A percentile compares a stretch with the other conserved stretches of the same genome.
phyloP scores from a whole-genome alignment of 805 yeast genomes.

The Yamadazyma kitorensis region DNA sequence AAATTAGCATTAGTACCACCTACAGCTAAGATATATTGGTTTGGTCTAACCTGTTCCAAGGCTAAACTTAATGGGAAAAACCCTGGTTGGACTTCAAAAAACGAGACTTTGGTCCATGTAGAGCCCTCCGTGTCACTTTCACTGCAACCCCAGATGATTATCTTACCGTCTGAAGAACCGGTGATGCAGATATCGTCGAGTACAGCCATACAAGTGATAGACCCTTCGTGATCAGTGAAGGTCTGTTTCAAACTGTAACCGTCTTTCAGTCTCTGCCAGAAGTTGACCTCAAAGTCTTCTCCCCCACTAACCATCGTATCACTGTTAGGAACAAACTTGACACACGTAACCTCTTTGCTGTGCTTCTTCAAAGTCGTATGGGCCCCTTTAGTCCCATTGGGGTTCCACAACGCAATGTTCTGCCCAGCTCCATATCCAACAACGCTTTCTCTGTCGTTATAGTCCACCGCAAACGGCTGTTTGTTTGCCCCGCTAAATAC shows the following conservation, averaged over 20 bases:
- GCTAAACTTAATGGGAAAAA: slow-evolving; percentile 41
- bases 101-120: slow-evolving; percentile 25
- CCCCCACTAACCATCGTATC: slow-evolving; percentile 55
- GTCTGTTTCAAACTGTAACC: slow-evolving; percentile 29
- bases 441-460: slow-evolving; percentile 29
- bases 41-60: slow-evolving; percentile 26
- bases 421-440: slow-evolving; percentile 74
- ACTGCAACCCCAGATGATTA: slow-evolving; percentile 50
- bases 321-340: slow-evolving; percentile 47
- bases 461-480: slow-evolving; percentile 60
- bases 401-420: slow-evolving; percentile 65
- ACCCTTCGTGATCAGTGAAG: slow-evolving; percentile 41
- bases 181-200: slow-evolving; percentile 43
- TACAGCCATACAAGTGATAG: slow-evolving; percentile 56
- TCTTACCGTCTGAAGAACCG: slow-evolving; percentile 63
- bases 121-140: slow-evolving; percentile 11
- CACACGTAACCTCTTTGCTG: slow-evolving; percentile 61
- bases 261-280: slow-evolving; percentile 48
- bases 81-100: slow-evolving; percentile 39
- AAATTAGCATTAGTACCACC: slow-evolving; percentile 67
- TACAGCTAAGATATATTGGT: slow-evolving; percentile 52
- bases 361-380: slow-evolving; percentile 59
- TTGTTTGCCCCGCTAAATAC: slow-evolving; percentile 72
- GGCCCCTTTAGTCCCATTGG: slow-evolving; percentile 45
- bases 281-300: slow-evolving; percentile 59